Conservation (phyloP, 2,329 filamentous ascomycete species). For the Simplicillium sp. region DNA sequence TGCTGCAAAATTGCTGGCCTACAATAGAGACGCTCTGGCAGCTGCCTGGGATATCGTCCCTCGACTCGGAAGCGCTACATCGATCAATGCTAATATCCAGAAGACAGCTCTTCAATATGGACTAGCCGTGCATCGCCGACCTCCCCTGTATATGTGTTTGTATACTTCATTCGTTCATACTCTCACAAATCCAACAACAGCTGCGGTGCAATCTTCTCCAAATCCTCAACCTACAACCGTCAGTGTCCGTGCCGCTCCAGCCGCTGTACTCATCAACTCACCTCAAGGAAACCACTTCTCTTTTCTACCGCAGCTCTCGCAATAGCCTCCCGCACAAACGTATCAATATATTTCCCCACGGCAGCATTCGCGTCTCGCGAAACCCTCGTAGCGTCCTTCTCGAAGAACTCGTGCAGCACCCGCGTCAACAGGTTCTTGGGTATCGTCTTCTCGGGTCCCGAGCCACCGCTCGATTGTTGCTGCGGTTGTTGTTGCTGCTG, state of each 20-base stretch:
- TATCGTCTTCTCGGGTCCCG: conserved; percentile 40
- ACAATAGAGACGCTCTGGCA: too few species aligned
- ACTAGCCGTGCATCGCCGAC: too few species aligned
- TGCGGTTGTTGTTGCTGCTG: conserved; percentile 1
- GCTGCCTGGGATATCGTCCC: too few species aligned
- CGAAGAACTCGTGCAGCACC: conserved; percentile 72
- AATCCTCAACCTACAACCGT: conserved; percentile 61
- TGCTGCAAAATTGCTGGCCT: too few species aligned
- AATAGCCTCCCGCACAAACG: conserved; percentile 84
- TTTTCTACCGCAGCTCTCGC: conserved; percentile 68
- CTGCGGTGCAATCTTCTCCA: conserved; percentile 82
- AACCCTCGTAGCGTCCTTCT: conserved; percentile 60
- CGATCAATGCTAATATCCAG: too few species aligned
- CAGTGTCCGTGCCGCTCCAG: conserved; percentile 3
- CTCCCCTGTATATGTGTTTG: too few species aligned
- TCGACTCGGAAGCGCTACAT: too few species aligned
- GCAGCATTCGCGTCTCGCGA: conserved; percentile 68
- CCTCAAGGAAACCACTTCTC: conserved; percentile 63
- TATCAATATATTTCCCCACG: conserved; percentile 77
- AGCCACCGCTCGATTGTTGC: conserved; percentile 12
- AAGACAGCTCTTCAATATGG: too few species aligned
- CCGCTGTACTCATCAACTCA: conserved; percentile 30
- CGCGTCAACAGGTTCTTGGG: conserved; percentile 66
- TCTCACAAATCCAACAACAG: conserved; percentile 73
- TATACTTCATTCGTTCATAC: neutral